phyloP scores from a whole-genome alignment of 352 stramenopile genomes.

The Saprolegnia parasitica region DNA sequence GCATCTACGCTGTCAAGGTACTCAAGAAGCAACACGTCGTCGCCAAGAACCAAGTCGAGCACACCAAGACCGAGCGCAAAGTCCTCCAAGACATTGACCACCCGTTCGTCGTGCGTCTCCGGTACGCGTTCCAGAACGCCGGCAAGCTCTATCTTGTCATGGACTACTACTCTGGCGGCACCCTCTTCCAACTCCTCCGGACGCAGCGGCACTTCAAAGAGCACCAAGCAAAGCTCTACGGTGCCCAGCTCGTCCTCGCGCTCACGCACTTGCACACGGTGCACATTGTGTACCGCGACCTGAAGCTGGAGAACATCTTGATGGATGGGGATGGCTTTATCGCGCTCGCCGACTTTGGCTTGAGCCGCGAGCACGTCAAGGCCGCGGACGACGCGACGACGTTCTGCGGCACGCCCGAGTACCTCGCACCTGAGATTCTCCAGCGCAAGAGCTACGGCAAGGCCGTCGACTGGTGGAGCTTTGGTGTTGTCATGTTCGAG shows the following conservation, averaged over 20 bases:
- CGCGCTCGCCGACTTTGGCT: slow-evolving; percentile 85
- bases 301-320: slow-evolving; percentile 85
- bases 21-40: slow-evolving; percentile 87
- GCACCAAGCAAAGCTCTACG: slow-evolving; percentile 64
- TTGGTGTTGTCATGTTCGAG: slow-evolving; percentile 81
- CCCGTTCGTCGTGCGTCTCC: slow-evolving; percentile 81
- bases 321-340: slow-evolving; percentile 81
- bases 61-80: slow-evolving; percentile 87
- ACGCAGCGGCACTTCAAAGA: slow-evolving; percentile 69
- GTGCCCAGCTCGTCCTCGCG: slow-evolving; percentile 72
- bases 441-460: slow-evolving; percentile 66
- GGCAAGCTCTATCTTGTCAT: slow-evolving; percentile 87
- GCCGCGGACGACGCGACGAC: slow-evolving; percentile 57
- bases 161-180: slow-evolving; percentile 86
- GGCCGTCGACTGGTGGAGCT: slow-evolving; percentile 84
- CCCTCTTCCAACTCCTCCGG: slow-evolving; percentile 76
- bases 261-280: slow-evolving; percentile 80
- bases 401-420: slow-evolving; percentile 81
- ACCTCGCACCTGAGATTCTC: slow-evolving; percentile 79
- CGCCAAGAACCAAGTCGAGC: slow-evolving; percentile 85
- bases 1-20: slow-evolving; percentile 90
- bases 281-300: slow-evolving; percentile 81
- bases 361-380: slow-evolving; percentile 53
- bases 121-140: slow-evolving; percentile 82
- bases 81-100: slow-evolving; percentile 84